Percentiles rank a stretch among this genome's conserved stretches.
phyloP scores from a whole-genome alignment of 1,139 yeast species.

The Yamadazyma atmosphaerica region DNA sequence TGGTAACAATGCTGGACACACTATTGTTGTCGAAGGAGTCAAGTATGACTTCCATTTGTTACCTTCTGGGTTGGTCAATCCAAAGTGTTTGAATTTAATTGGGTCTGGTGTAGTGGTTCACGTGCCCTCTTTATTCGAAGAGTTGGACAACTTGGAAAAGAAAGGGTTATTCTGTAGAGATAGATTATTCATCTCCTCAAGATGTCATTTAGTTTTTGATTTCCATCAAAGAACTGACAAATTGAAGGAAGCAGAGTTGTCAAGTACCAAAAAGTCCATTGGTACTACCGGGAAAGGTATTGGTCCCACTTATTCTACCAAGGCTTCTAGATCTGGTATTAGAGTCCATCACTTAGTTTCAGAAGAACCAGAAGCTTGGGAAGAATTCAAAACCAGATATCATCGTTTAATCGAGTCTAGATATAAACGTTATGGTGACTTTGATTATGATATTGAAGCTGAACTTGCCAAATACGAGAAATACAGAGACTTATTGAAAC shows the following conservation, averaged over 20 bases:
- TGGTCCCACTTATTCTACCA: conserved; percentile 97
- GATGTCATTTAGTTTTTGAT: conserved; percentile 96
- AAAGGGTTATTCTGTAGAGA: conserved; percentile 81
- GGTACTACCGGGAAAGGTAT: conserved; percentile 99
- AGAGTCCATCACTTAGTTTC: conserved; percentile 95
- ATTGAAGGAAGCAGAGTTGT: conserved; percentile 88
- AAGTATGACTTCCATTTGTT: conserved; percentile 98
- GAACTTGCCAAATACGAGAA: conserved; percentile 77
- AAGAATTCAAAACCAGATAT: conserved; percentile 78
- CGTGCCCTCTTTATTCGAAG: conserved; percentile 89
- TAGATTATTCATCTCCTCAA: conserved; percentile 82
- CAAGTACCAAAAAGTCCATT: conserved; percentile 82
- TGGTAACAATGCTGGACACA: conserved; percentile 99
- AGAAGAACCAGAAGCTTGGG: conserved; percentile 91
- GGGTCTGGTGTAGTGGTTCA: conserved; percentile 98
- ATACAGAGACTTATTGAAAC: conserved; percentile 73
- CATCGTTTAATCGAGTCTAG: conserved; percentile 77
- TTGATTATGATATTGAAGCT: conserved; percentile 80
- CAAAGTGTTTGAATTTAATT: conserved; percentile 81
- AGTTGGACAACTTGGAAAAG: conserved; percentile 73
- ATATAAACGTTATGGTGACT: conserved; percentile 87
- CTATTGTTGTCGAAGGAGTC: conserved; percentile 84
- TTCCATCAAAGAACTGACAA: conserved; percentile 98
- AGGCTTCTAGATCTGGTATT: conserved; percentile 94
- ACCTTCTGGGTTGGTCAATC: conserved; percentile 95